Percentiles rank a stretch among this genome's conserved stretches.
These are phyloP conservation scores for Magnusiomyces fungicola DNA, from an alignment of 1,139 yeast genomes.

Conservation along the genomic window DNA sequence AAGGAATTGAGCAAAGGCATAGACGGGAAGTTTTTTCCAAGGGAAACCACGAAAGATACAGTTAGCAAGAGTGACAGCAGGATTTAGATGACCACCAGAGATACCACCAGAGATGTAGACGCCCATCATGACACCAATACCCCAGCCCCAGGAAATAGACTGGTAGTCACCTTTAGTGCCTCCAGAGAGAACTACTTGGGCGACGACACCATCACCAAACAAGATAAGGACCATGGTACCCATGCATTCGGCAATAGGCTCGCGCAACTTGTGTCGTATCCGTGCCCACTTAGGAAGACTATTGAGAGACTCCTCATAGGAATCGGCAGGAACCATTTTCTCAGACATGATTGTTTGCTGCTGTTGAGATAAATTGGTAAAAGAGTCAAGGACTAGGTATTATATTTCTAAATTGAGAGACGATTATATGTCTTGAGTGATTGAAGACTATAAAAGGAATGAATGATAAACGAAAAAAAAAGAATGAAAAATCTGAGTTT, in stretches of 20 bases:
- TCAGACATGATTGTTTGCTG: neutral
- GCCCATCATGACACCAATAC: slow-evolving; percentile 45
- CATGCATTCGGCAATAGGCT: slow-evolving; percentile 40
- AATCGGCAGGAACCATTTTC: neutral
- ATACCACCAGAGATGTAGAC: slow-evolving; percentile 30
- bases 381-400: too few relatives aligned
- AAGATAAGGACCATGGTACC: slow-evolving; percentile 41
- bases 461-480: neutral
- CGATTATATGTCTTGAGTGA: too few relatives aligned
- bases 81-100: slow-evolving; percentile 32
- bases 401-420: too few relatives aligned
- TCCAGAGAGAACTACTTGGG: slow-evolving; percentile 36
- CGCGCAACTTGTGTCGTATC: slow-evolving; percentile 22
- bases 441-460: too few relatives aligned
- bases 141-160: slow-evolving; percentile 43
- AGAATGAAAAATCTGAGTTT: neutral
- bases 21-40: slow-evolving; percentile 28
- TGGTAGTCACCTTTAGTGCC: slow-evolving; percentile 37
- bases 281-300: slow-evolving; percentile 19
- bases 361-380: too few relatives aligned
- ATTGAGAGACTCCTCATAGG: neutral
- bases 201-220: slow-evolving; percentile 43
- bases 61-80: slow-evolving; percentile 29
- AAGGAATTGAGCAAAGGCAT: slow-evolving; percentile 25
- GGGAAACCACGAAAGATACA: slow-evolving; percentile 30